Evolutionary conservation across 2,329 filamentous ascomycete species (phyloP).

Genomic region (Colletotrichum sojae): DNA sequence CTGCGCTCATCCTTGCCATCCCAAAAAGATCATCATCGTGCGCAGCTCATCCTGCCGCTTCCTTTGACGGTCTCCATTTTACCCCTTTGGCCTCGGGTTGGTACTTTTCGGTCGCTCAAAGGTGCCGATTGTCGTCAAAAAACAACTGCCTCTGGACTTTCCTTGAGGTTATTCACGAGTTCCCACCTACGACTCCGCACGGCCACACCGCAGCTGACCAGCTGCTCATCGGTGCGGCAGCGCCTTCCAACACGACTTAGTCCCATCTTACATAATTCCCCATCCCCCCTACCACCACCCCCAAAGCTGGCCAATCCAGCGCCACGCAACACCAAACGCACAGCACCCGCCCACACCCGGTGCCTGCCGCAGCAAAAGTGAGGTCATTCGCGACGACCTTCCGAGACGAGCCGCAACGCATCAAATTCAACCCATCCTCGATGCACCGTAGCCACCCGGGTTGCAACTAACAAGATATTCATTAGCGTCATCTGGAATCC

Average conservation of each 20-base stretch:
- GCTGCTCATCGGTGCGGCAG: slow-evolving; percentile 35
- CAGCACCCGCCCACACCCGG: slow-evolving; percentile 29
- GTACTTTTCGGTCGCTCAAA: slow-evolving; percentile 43
- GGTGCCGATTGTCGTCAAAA: slow-evolving; percentile 37
- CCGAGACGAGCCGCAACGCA: slow-evolving; percentile 11
- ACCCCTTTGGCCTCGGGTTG: slow-evolving; percentile 43
- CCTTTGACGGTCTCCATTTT: slow-evolving; percentile 45
- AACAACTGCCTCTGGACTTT: slow-evolving; percentile 20
- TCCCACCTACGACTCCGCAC: slow-evolving; percentile 41
- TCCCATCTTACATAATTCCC: slow-evolving; percentile 40
- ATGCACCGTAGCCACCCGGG: not conserved
- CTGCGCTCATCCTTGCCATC: slow-evolving; percentile 49
- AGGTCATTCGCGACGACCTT: slow-evolving; percentile 41
- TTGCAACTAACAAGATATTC: not conserved
- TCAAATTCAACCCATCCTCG: not conserved
- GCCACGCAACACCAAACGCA: slow-evolving; percentile 27
- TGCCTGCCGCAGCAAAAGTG: slow-evolving; percentile 28
- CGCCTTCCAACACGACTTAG: slow-evolving; percentile 32
- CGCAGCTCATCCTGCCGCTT: slow-evolving; percentile 49
- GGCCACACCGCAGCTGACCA: slow-evolving; percentile 40
- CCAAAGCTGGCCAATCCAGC: slow-evolving; percentile 35
- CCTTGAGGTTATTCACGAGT: slow-evolving; percentile 46
- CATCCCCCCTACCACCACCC: slow-evolving; percentile 20
- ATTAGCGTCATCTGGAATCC: too few species aligned
- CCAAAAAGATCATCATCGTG: slow-evolving; percentile 53